Conservation (phyloP, 1,139 yeast species). For the Zygosaccharomyces pseudobailii region DNA sequence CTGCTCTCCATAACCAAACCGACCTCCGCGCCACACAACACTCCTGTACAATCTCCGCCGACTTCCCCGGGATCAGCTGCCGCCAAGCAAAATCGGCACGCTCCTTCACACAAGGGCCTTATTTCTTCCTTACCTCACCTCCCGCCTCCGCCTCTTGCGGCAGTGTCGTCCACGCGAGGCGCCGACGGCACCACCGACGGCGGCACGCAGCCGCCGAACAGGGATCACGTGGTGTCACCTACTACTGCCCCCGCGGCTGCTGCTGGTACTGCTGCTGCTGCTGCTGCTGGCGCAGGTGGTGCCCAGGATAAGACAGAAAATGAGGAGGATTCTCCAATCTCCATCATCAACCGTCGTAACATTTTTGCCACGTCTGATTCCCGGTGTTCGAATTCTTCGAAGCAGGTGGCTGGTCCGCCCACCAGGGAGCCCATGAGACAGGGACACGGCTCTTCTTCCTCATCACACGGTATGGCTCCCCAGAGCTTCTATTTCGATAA, state of each 20-base stretch:
- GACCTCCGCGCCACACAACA: constrained; percentile 28
- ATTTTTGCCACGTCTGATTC: constrained; percentile 19
- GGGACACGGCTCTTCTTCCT: neutral
- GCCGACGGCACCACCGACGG: constrained; percentile 10
- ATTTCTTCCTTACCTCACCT: constrained; percentile 3
- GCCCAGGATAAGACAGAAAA: constrained; percentile 2
- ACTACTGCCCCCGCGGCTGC: neutral
- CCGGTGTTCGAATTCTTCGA: constrained; percentile 12
- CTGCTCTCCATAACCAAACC: constrained; percentile 17
- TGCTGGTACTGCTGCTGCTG: neutral
- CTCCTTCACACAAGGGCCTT: neutral
- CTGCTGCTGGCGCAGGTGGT: neutral
- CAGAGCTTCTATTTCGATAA: constrained; percentile 22
- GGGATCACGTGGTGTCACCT: constrained; percentile 11
- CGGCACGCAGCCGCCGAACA: constrained; percentile 13
- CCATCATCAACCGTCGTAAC: constrained; percentile 16
- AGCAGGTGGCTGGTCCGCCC: constrained; percentile 11
- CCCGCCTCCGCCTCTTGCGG: constrained; percentile 8
- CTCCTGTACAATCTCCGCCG: constrained; percentile 24
- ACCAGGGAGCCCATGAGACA: constrained; percentile 2
- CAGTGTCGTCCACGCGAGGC: constrained; percentile 5
- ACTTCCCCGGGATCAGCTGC: constrained; percentile 10
- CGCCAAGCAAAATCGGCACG: neutral
- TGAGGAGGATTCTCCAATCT: constrained; percentile 14
- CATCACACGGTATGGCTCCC: constrained; percentile 22